phyloP scores from a whole-genome alignment of 305 asterid species.

The Fraxinus xanthoxyloides region DNA sequence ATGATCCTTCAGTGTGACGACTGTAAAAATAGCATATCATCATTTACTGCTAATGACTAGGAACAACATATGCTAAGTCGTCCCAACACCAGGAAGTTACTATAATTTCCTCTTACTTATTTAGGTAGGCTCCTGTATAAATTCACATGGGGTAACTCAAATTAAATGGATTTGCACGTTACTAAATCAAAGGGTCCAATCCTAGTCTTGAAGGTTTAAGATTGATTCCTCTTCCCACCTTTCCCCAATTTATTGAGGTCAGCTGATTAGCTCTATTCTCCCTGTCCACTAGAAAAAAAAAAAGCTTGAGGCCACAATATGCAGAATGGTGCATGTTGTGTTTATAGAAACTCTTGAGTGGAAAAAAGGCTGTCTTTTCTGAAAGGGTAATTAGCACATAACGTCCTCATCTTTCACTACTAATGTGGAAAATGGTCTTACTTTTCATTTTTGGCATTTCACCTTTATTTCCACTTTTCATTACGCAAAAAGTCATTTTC shows the following conservation, averaged over 20 bases:
- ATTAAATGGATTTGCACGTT: neutral
- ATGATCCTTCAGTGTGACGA: neutral
- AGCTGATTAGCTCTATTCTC: neutral
- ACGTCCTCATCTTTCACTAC: neutral
- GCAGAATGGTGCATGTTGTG: neutral
- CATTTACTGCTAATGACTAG: neutral
- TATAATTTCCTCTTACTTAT: neutral
- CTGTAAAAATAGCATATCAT: neutral
- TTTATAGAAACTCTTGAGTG: neutral
- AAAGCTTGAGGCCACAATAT: neutral
- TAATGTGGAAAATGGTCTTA: neutral
- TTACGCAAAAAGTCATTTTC: neutral
- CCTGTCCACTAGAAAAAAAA: neutral
- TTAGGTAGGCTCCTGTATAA: neutral
- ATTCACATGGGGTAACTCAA: slow-evolving; percentile 1
- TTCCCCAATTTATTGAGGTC: neutral
- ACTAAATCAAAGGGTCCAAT: neutral
- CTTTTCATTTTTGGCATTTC: neutral
- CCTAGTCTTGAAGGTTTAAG: slow-evolving; percentile 8
- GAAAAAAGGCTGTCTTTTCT: neutral
- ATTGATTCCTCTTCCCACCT: neutral
- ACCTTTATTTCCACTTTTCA: neutral
- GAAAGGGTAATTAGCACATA: neutral
- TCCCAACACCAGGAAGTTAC: slow-evolving; percentile 6
- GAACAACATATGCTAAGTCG: neutral